phyloP scores from a whole-genome alignment of 2,329 filamentous ascomycete genomes.

The Fusarium transvaalense region DNA sequence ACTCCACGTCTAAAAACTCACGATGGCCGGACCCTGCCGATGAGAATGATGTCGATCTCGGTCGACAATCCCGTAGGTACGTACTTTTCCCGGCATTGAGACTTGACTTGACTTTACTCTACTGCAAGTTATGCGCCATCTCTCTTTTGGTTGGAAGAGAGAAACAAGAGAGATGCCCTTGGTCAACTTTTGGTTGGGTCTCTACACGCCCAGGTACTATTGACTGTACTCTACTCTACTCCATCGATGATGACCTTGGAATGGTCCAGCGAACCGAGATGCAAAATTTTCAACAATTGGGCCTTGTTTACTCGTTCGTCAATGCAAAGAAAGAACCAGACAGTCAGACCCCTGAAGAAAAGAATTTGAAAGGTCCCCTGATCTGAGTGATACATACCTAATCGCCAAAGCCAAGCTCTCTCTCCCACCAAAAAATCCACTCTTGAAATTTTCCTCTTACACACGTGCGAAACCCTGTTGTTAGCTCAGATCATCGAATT shows the following conservation, averaged over 20 bases:
- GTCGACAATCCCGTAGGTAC: constrained; percentile 31
- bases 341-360: not conserved
- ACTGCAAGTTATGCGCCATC: constrained; percentile 20
- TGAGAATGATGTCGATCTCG: constrained; percentile 45
- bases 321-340: not conserved
- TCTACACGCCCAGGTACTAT: constrained; percentile 14
- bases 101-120: not conserved
- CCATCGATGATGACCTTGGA: constrained; percentile 16
- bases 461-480: constrained; percentile 10
- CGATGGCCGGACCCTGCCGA: constrained; percentile 45
- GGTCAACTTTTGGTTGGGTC: constrained; percentile 21
- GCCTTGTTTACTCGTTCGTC: not conserved
- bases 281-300: constrained; percentile 5
- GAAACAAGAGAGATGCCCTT: constrained; percentile 11
- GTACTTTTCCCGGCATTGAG: not conserved
- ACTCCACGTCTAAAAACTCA: constrained; percentile 12
- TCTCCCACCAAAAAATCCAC: constrained; percentile 16
- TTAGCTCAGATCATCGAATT: constrained; percentile 40
- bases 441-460: constrained; percentile 23
- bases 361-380: constrained; percentile 1
- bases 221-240: no score
- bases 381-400: constrained; percentile 2
- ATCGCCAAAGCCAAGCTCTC: not conserved
- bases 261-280: constrained; percentile 1
- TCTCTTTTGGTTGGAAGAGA: constrained; percentile 18